phyloP scores from a whole-genome alignment of 169 alveolate genomes.

The Neospora caninum region DNA sequence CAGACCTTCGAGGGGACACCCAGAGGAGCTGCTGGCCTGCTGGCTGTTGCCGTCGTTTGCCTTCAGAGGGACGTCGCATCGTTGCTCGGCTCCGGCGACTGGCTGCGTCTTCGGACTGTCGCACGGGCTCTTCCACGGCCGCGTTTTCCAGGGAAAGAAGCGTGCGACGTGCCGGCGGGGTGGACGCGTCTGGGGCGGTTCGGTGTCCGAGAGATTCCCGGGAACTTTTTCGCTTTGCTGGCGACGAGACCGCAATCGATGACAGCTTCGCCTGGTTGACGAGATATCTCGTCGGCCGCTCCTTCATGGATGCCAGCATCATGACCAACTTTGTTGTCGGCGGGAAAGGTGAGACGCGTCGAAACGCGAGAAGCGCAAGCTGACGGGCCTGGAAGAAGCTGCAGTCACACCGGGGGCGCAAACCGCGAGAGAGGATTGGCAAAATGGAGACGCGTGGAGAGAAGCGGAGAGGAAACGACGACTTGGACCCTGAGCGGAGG shows the following conservation, averaged over 20 bases:
- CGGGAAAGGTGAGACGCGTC: not conserved
- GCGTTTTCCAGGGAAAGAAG: not conserved
- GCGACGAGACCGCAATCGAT: not conserved
- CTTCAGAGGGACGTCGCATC: too few relatives aligned
- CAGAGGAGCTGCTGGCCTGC: too few relatives aligned
- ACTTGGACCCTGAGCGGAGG: too few relatives aligned
- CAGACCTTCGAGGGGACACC: too few relatives aligned
- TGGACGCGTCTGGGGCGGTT: too few relatives aligned
- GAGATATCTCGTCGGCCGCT: constrained; percentile 9
- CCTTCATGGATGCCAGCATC: constrained; percentile 34
- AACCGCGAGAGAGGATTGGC: too few relatives aligned
- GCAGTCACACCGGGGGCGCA: not conserved
- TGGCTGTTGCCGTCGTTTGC: too few relatives aligned
- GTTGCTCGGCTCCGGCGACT: too few relatives aligned
- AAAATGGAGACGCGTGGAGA: too few relatives aligned
- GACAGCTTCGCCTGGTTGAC: not conserved
- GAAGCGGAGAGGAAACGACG: too few relatives aligned
- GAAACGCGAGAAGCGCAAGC: not conserved
- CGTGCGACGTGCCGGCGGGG: not conserved
- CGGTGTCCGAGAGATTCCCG: not conserved
- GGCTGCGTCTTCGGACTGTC: not conserved
- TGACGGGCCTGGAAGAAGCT: not conserved
- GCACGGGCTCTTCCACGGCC: not conserved
- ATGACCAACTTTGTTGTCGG: not conserved
- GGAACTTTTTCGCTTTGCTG: not conserved